These are phyloP conservation scores for Trichosporon sp. DNA, from an alignment of 1,284 basidiomycete genomes.

Conservation along the genomic window DNA sequence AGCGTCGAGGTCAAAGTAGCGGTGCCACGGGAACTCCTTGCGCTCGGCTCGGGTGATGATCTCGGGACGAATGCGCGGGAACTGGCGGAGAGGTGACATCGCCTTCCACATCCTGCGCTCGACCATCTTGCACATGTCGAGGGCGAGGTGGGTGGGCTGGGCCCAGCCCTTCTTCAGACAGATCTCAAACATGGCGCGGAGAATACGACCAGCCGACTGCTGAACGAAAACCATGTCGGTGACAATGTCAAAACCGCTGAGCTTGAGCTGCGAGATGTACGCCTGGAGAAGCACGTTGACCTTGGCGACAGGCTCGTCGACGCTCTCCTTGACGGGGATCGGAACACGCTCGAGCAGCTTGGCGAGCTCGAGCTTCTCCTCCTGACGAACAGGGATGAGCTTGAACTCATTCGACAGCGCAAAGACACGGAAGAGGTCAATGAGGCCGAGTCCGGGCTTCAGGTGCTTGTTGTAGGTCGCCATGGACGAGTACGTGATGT, in stretches of 20 bases:
- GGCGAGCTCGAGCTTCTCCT: constrained; percentile 87
- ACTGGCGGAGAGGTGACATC: constrained; percentile 96
- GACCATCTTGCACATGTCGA: constrained; percentile 97
- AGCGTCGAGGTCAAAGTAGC: constrained; percentile 87
- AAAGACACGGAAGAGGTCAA: constrained; percentile 96
- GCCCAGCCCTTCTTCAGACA: constrained; percentile 99
- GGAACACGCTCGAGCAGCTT: constrained; percentile 94
- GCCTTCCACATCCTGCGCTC: constrained; percentile 94
- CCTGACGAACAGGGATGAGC: constrained; percentile 78
- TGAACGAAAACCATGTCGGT: constrained; percentile 98
- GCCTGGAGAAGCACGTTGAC: constrained; percentile 96
- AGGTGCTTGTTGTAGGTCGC: constrained; percentile 94
- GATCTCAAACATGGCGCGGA: constrained; percentile 97
- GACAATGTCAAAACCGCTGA: constrained; percentile 94
- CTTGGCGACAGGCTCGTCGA: constrained; percentile 95
- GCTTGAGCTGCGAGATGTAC: constrained; percentile 90
- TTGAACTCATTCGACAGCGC: constrained; percentile 98
- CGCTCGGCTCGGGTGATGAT: constrained; percentile 91
- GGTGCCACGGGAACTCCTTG: constrained; percentile 98
- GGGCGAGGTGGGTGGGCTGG: constrained; percentile 81
- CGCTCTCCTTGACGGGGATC: constrained; percentile 94
- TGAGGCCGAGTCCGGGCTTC: constrained; percentile 77
- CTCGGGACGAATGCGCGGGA: constrained; percentile 68
- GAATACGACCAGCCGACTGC: constrained; percentile 87
- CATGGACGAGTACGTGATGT: constrained; percentile 96